Evolutionary conservation across 2,329 filamentous ascomycete genomes (phyloP), one percentile per base, ranked within the genome.

Genomic region (Claviceps digitariae): DNA sequence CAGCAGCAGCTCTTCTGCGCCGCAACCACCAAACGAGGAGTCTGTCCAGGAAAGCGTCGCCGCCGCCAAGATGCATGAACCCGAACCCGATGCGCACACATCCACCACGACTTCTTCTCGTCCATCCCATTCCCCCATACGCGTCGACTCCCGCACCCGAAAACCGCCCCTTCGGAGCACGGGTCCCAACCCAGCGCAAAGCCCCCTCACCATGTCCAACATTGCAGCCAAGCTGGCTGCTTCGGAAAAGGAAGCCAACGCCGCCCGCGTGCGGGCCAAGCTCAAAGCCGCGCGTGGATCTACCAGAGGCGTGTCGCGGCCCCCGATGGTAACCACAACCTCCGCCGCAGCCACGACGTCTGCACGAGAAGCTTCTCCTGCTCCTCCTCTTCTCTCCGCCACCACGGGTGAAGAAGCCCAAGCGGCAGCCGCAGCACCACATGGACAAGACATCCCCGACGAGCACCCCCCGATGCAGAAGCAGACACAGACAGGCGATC

Each of bases 151-250:
- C 15, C 36, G 12, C 6, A 25, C 38, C 9, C 17, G 10, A 29
- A 4, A 2, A 3, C 17, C 17, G 20, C 23, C 15, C 25, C 21
- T 10, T 15, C 34, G 34, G 10, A 5, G 7, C 20, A 21, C 17
- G 15, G 52, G 29, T 38, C 34, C 49, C 38, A 57, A 52, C 43
- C 53, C 71, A 5, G 74, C 76, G 49, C 78, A 81, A 57, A 79
- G 74, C 29, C 79, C 79, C 0, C 64, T 83, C 3, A 81, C 76
- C 21, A 81, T 82, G 74, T 77, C 78, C 9, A 74, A 70, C 36
- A 84, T 84, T 56, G 76, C 78, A 0, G 79, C 79, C 29, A 84
- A 84, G 64, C 70, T 84, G 0, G 81, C 79, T 1, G 81, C 81
- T 2, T 79, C 80, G 0, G 81, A 84, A 57, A 72, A 78, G 20